Conservation (phyloP, 805 yeast genomes). For the Cyberlindnera galapagoensis region DNA sequence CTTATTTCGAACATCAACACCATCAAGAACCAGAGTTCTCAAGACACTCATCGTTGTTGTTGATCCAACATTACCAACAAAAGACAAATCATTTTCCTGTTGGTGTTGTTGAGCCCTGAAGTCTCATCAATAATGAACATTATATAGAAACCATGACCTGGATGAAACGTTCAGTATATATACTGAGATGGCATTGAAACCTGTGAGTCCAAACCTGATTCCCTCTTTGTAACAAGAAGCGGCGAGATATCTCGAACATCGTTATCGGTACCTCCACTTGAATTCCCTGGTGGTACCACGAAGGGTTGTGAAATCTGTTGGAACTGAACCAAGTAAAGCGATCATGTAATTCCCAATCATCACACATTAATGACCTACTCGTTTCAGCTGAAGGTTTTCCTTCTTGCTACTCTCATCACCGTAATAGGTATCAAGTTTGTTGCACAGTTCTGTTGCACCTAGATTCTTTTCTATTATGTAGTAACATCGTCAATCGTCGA, state of each 20-base stretch:
- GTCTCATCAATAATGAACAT: constrained; percentile 8
- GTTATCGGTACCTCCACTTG: neutral
- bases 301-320: constrained; percentile 5
- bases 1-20: constrained; percentile 3
- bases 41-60: constrained; percentile 6
- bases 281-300: neutral
- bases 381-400: constrained; percentile 11
- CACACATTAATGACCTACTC: constrained; percentile 12
- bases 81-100: constrained; percentile 1
- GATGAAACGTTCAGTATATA: constrained; percentile 2
- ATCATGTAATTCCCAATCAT: constrained; percentile 17
- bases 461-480: too few species aligned
- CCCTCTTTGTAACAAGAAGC: neutral
- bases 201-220: neutral
- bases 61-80: constrained; percentile 4
- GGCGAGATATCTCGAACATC: constrained; percentile 14
- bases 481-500: too few species aligned
- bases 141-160: constrained; percentile 4
- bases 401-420: constrained; percentile 12
- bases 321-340: constrained; percentile 14
- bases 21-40: constrained; percentile 7
- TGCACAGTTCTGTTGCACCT: constrained; percentile 41
- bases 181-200: constrained; percentile 2
- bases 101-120: constrained; percentile 1
- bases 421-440: constrained; percentile 20